Evolutionary conservation across 1,284 basidiomycete genomes (phyloP), one percentile per base, ranked within the genome.

Genomic region (Abortiporus biennis): DNA sequence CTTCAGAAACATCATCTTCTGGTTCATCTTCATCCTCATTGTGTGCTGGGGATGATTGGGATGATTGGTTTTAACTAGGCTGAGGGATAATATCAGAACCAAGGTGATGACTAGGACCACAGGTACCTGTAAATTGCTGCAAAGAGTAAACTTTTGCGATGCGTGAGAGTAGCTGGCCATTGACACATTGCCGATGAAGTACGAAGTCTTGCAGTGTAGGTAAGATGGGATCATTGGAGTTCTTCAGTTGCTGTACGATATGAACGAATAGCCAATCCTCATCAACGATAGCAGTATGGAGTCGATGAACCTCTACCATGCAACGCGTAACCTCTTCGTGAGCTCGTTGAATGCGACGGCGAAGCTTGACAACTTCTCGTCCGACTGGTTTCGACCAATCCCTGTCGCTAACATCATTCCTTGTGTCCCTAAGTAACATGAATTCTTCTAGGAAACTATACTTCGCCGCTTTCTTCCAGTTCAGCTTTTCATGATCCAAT

Each of bases 271-370:
- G 33, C 6, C 9, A 9, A 0, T 53, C 45, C 36, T 62, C 54
- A 33, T 59, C 55, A 19, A 46, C 25, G 30, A 63, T 54, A 4
- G 35, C 43, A 0, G 60, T 61, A 21, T 46, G 42, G 3, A 50
- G 34, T 1, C 61, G 49, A 4, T 47, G 48, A 1, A 58, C 50
- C 44, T 68, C 64, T 9, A 61, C 25, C 33, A 64, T 57, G 25
- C 58, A 48, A 6, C 54, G 36, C 11, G 9, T 22, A 6, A 68
- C 52, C 45, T 69, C 66, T 36, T 66, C 61, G 0, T 47, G 41
- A 1, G 66, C 65, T 6, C 57, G 58, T 11, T 44, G 30, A 4
- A 67, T 49, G 11, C 58, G 56, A 23, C 55, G 54, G 32, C 54
- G 51, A 1, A 36, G 43, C 15, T 59, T 54, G 47, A 63, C 57